Conservation (phyloP, 768 basidiomycete species). For the Inosperma sp. region DNA sequence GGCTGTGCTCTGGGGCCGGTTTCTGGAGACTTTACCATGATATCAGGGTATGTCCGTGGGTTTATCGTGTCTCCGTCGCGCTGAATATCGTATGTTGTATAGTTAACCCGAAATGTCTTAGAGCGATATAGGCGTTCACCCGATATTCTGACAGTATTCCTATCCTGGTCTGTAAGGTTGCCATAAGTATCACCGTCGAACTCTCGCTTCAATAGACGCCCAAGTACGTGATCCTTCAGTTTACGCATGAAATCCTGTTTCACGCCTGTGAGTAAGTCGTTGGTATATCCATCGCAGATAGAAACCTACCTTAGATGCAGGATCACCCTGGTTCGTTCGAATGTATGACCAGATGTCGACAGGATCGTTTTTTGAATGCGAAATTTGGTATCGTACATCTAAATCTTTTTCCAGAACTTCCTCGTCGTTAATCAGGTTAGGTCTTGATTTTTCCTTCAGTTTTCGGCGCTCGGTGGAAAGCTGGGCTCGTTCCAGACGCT, state of each 20-base stretch:
- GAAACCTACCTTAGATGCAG: conserved; percentile 7
- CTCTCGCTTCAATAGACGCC: conserved; percentile 11
- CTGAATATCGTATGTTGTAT: conserved; percentile 33
- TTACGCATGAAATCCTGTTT: conserved; percentile 4
- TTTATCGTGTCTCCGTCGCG: conserved; percentile 41
- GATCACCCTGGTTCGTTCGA: conserved; percentile 1
- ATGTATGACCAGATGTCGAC: background rate
- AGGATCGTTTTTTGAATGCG: background rate
- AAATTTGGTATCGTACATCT: conserved; percentile 5
- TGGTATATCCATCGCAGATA: background rate
- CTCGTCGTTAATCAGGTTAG: background rate
- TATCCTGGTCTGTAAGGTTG: conserved; percentile 17
- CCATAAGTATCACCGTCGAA: conserved; percentile 27
- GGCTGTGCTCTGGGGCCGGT: conserved; percentile 19
- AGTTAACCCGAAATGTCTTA: conserved; percentile 20
- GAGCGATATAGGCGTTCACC: conserved; percentile 15
- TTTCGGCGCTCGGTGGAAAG: background rate
- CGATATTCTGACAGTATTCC: conserved; percentile 17
- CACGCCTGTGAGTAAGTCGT: background rate
- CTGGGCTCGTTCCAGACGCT: conserved; percentile 4
- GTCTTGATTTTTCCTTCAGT: background rate
- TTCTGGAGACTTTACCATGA: conserved; percentile 29
- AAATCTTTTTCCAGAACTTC: background rate
- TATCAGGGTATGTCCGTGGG: conserved; percentile 29
- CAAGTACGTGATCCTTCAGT: conserved; percentile 7